Base-by-base conservation (phyloP, 1,284 basidiomycete genomes). In the Exobasidium rhododendri region DNA sequence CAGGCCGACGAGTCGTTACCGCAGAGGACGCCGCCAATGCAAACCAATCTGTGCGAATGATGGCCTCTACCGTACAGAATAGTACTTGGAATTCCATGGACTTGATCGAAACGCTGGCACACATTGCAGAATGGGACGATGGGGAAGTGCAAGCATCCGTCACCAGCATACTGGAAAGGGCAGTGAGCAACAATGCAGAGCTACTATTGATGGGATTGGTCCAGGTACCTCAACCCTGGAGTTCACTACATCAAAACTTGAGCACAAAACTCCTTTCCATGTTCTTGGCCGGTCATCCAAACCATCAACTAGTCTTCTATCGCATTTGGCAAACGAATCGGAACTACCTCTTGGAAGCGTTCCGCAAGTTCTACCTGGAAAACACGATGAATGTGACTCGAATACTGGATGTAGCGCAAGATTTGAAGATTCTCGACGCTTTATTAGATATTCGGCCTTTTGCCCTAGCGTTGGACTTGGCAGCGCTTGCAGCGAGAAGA, bases 251-350 rank as follows among this genome's bases (percentile, higher is more conserved):
- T 50, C 82, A 86, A 32, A 90, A 93, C 69, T 91, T 97, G 80
- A 88, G 90, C 17, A 86, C 89, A 57, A 90, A 90, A 74, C 84
- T 98, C 28, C 83, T 97, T 55, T 85, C 87, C 49, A 90, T 94
- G 86, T 97, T 98, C 83, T 84, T 98, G 52, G 88, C 87, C 22
- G 90, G 92, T 4, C 90, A 96, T 76, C 92, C 92, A 5, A 93
- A 93, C 69, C 91, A 94, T 71, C 91, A 94, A 70, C 86, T 98
- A 24, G 94, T 97, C 61, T 97, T 98, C 83, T 91, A 94, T 87
- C 86, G 92, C 61, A 87, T 98, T 63, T 94, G 91, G 89, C 90
- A 94, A 75, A 89, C 90, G 54, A 87, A 94, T 73, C 89, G 89
- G 0, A 83, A 86, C 0, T 90, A 93, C 76, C 85, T 97, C 54